Base-by-base conservation (phyloP, 139 green algal genomes). In the Chlorella sorokiniana region DNA sequence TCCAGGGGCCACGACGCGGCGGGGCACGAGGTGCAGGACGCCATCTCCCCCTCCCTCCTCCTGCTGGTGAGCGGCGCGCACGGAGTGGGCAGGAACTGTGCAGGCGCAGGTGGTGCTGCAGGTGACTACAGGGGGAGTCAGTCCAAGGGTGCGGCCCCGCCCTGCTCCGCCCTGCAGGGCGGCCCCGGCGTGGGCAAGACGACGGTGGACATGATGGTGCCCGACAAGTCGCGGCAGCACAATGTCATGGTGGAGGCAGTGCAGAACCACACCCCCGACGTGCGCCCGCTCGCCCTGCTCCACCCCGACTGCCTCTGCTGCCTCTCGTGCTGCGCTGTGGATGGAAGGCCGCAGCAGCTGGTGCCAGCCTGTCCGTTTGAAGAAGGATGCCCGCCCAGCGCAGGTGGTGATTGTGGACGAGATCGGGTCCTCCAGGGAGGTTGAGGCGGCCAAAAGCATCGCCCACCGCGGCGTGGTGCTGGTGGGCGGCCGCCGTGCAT, bases 231-330 rank as follows among this genome's bases (percentile, higher is more conserved):
- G 31, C 5, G 73, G 64, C 91, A 94, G 87, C 91, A 95, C 68
- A 40, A 67, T 11, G 84, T 92, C 7, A 95, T 95, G 91, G 89
- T 93, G 20, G 93, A 96, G 83, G 93, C 93, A 31, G 90, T 98
- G 65, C 90, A 98, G 76, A 98, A 98, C 74, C 94, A 97, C 91
- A 96, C 93, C 91, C 94, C 94, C 11, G 83, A 96, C 63, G 76
- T 61, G 29, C 1, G n/a, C n/a, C n/a, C n/a, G n/a, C n/a, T n/a
- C n/a, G n/a, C n/a, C n/a, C n/a, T n/a, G n/a, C n/a, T n/a, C n/a
- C n/a, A n/a, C n/a, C n/a, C n/a, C n/a, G n/a, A n/a, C n/a, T n/a
- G n/a, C n/a, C n/a, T n/a, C n/a, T n/a, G n/a, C n/a, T n/a, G n/a
- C n/a, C n/a, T 37, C 10, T 27, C 29, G 16, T n/a, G 61, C 61